These are phyloP conservation scores for Marchantia polymorpha DNA, from an alignment of 225 moss, liverwort and hornwort genomes.

Conservation along the genomic window DNA sequence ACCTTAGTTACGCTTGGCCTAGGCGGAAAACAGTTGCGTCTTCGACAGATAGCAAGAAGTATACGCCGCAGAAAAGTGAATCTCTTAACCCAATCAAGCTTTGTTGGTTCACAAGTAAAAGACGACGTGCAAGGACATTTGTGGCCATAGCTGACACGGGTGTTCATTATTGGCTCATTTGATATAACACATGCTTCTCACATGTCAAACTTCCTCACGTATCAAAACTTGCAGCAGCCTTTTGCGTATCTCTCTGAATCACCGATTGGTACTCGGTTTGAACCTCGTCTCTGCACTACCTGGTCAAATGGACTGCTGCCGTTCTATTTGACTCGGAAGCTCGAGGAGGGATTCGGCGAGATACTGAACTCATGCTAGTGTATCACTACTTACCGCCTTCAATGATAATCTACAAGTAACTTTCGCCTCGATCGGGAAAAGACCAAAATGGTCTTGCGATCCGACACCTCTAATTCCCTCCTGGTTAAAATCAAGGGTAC, in stretches of 20 bases:
- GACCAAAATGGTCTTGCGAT: neutral
- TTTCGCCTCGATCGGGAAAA: neutral
- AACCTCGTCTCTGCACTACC: neutral
- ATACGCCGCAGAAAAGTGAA: too few species aligned
- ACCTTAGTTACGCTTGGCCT: too few species aligned
- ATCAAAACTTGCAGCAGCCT: neutral
- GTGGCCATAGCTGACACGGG: too few species aligned
- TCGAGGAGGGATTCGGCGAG: neutral
- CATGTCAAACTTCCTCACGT: neutral
- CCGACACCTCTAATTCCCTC: neutral
- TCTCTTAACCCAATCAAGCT: too few species aligned
- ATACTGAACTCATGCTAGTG: neutral
- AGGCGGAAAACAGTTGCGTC: too few species aligned
- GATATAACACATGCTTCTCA: too few species aligned
- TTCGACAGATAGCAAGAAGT: too few species aligned
- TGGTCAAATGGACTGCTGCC: neutral
- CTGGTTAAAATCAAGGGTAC: neutral
- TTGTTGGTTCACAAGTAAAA: too few species aligned
- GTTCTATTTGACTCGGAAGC: neutral
- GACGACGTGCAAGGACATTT: too few species aligned
- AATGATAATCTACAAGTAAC: neutral
- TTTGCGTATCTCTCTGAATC: neutral
- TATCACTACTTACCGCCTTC: too few species aligned
- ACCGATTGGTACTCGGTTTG: neutral
- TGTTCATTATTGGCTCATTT: too few species aligned